Conservation (phyloP, 2,329 filamentous ascomycete genomes). For the Aspergillus unguis region DNA sequence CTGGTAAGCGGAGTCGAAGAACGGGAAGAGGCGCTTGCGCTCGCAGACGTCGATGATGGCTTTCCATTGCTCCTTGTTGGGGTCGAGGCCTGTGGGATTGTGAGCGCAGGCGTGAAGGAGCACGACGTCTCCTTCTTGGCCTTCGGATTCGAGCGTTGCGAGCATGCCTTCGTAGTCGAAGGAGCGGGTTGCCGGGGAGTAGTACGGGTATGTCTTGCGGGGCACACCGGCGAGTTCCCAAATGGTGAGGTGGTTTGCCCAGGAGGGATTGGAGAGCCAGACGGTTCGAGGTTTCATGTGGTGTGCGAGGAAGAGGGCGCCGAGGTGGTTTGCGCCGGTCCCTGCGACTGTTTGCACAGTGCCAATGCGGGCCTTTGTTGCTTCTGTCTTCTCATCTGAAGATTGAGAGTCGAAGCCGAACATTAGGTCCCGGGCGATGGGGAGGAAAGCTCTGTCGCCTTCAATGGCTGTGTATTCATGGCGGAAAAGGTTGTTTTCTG, state of each 20-base stretch:
- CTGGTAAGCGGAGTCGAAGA: slow-evolving; percentile 98
- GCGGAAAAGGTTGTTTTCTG: slow-evolving; percentile 80
- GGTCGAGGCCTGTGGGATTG: slow-evolving; percentile 96
- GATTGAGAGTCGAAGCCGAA: slow-evolving; percentile 60
- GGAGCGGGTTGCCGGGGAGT: slow-evolving; percentile 59
- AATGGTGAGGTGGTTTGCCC: slow-evolving; percentile 97
- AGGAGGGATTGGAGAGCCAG: slow-evolving; percentile 92
- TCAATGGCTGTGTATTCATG: slow-evolving; percentile 98
- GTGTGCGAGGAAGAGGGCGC: slow-evolving; percentile 82
- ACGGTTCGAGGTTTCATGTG: slow-evolving; percentile 74
- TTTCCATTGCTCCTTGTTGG: slow-evolving; percentile 88
- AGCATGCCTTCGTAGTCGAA: slow-evolving; percentile 59
- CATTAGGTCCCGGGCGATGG: slow-evolving; percentile 82
- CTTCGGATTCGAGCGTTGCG: slow-evolving; percentile 79
- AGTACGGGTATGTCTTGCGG: slow-evolving; percentile 86
- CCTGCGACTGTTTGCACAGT: slow-evolving; percentile 93
- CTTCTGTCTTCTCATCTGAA: slow-evolving; percentile 25
- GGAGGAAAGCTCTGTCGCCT: slow-evolving; percentile 76
- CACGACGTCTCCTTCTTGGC: slow-evolving; percentile 76
- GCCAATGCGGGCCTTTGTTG: slow-evolving; percentile 50
- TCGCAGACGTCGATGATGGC: slow-evolving; percentile 75
- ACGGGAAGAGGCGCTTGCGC: slow-evolving; percentile 83
- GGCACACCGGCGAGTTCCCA: slow-evolving; percentile 72
- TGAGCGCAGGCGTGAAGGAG: slow-evolving; percentile 93
- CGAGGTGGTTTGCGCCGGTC: slow-evolving; percentile 89